Conservation (phyloP, 768 basidiomycete species). For the Leccinum arenicola region DNA sequence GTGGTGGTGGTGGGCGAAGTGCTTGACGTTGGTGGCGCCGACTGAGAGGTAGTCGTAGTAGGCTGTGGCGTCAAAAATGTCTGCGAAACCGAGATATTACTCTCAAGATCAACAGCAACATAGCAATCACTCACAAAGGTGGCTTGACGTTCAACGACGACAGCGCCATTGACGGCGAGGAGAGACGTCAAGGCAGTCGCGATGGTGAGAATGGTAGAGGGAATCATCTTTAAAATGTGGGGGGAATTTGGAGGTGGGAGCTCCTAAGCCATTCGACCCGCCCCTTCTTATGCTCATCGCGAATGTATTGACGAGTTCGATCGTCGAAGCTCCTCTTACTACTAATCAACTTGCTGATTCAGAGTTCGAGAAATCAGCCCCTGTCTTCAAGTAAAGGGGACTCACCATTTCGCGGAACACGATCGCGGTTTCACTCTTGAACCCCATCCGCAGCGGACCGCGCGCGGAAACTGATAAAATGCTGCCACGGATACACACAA, state of each 20-base stretch:
- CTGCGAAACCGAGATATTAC: not conserved
- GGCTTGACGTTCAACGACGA: slow-evolving; percentile 15
- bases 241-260: not conserved
- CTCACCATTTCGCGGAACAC: slow-evolving; percentile 4
- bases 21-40: not conserved
- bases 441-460: not conserved
- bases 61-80: slow-evolving; percentile 12
- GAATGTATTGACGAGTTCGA: slow-evolving; percentile 5
- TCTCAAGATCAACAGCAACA: not conserved
- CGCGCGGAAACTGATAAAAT: not conserved
- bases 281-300: slow-evolving; percentile 8
- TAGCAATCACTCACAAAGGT: slow-evolving; percentile 12
- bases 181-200: slow-evolving; percentile 11
- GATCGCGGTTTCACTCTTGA: slow-evolving; percentile 2
- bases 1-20: not conserved
- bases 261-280: not conserved
- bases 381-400: slow-evolving; percentile 1
- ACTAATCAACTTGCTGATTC: not conserved
- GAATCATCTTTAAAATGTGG: slow-evolving; percentile 3
- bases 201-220: slow-evolving; percentile 8
- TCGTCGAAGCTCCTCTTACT: not conserved
- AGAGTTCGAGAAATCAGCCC: not conserved
- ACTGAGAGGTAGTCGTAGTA: not conserved
- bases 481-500: not conserved
- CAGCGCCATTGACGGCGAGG: slow-evolving; percentile 12